Evolutionary conservation across 2,329 filamentous ascomycete species (phyloP).

Genomic region (Stagonosporopsis cucurbitacearum): DNA sequence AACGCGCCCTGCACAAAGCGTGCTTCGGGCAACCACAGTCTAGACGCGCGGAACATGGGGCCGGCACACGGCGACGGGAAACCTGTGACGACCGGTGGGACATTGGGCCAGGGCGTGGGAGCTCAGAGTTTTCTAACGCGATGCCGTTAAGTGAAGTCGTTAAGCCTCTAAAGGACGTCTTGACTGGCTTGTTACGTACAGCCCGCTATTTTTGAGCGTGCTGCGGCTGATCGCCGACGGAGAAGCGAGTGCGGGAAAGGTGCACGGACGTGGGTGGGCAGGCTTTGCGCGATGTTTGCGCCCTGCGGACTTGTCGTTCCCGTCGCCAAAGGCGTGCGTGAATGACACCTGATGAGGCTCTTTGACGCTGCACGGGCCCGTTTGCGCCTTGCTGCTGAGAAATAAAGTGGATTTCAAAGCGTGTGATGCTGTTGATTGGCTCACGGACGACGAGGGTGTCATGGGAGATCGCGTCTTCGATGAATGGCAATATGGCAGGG

Average conservation of each 20-base stretch:
- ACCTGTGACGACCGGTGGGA: slow-evolving; percentile 8
- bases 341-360: slow-evolving; percentile 19
- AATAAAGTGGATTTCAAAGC: slow-evolving; percentile 13
- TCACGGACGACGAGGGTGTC: slow-evolving; percentile 7
- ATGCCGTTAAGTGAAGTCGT: slow-evolving; percentile 22
- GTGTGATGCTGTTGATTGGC: slow-evolving; percentile 7
- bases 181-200: slow-evolving; percentile 20
- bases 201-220: slow-evolving; percentile 1
- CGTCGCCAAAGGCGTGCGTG: slow-evolving; percentile 4
- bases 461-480: slow-evolving; percentile 8
- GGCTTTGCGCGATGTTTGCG: not conserved
- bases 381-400: slow-evolving; percentile 16
- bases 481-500: slow-evolving; percentile 16
- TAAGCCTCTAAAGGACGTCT: slow-evolving; percentile 17
- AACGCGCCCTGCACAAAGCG: not conserved
- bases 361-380: slow-evolving; percentile 7
- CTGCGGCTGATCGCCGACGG: slow-evolving; percentile 19
- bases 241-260: slow-evolving; percentile 20
- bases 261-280: slow-evolving; percentile 1
- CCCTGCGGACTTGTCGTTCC: not conserved
- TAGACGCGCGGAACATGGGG: slow-evolving; percentile 5
- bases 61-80: slow-evolving; percentile 15
- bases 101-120: slow-evolving; percentile 3
- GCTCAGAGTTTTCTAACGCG: slow-evolving; percentile 19
- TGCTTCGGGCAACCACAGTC: slow-evolving; percentile 5